Evolutionary conservation across 768 basidiomycete genomes (phyloP).

Genomic region (Suillus sp.): DNA sequence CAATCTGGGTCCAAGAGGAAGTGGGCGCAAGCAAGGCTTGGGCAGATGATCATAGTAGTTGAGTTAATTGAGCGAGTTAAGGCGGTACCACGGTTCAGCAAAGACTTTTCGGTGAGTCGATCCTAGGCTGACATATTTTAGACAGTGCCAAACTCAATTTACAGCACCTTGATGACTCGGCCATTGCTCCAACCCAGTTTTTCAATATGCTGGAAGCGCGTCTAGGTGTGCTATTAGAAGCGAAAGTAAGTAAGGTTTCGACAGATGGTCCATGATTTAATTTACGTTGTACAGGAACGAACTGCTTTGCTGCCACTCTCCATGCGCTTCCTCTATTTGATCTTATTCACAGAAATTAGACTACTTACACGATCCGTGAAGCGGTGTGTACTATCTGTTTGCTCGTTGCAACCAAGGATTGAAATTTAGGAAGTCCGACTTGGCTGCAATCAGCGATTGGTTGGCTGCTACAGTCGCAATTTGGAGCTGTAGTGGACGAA

Average conservation of each 20-base stretch:
- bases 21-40: conserved; percentile 57
- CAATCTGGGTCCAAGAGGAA: conserved; percentile 19
- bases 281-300: conserved; percentile 49
- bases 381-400: conserved; percentile 42
- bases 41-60: conserved; percentile 61
- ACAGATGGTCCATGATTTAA: not conserved
- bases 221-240: conserved; percentile 55
- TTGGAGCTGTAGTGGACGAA: conserved; percentile 26
- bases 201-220: conserved; percentile 57
- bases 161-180: conserved; percentile 3
- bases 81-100: conserved; percentile 43
- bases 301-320: conserved; percentile 50
- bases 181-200: conserved; percentile 35
- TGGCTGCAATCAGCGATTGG: conserved; percentile 31
- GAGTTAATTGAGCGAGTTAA: conserved; percentile 62
- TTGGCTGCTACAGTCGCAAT: conserved; percentile 33
- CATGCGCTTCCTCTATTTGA: conserved; percentile 59
- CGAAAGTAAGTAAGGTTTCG: conserved; percentile 44
- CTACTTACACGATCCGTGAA: conserved; percentile 64
- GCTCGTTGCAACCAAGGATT: conserved; percentile 7
- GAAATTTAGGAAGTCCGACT: conserved; percentile 36
- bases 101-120: conserved; percentile 39
- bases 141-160: not conserved
- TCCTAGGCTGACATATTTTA: not conserved
- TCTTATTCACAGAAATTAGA: conserved; percentile 66